Conservation (phyloP, 345 rosid species). For the Brassica cretica region DNA sequence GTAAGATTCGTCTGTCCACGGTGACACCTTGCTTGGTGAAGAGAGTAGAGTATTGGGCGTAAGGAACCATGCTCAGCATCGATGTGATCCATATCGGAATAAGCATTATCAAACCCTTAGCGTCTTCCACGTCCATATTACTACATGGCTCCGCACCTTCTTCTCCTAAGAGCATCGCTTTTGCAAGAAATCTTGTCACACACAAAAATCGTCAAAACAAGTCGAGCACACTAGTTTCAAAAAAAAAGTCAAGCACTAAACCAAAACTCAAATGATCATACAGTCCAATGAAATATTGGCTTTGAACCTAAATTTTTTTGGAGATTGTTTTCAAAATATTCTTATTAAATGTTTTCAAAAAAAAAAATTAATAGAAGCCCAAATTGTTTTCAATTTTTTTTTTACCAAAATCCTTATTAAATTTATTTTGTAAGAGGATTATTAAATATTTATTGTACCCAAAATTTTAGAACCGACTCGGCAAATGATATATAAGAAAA, state of each 20-base stretch:
- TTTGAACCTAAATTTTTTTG: no score
- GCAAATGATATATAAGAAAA: no score
- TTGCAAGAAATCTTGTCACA: not conserved
- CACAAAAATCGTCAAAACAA: not conserved
- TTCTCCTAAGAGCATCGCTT: not conserved
- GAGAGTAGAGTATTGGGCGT: constrained; percentile 8
- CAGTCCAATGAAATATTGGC: no score
- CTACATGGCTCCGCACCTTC: not conserved
- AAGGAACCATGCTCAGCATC: not conserved
- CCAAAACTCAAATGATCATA: not conserved
- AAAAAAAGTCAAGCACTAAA: not conserved
- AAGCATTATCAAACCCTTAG: constrained; percentile 2
- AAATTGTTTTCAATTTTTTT: no score
- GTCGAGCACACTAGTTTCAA: not conserved
- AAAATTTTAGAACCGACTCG: no score
- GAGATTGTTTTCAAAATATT: no score
- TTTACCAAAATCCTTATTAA: no score
- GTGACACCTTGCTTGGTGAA: constrained; percentile 19
- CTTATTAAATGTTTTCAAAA: no score
- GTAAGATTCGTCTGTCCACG: not conserved
- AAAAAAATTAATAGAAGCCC: no score
- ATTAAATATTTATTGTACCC: no score
- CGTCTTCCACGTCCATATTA: constrained; percentile 6
- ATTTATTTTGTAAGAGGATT: no score
- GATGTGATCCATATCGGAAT: constrained; percentile 12